Percentiles rank a stretch among this genome's conserved stretches.
Conservation (phyloP, 2,329 filamentous ascomycete species). For the Alternaria atra region DNA sequence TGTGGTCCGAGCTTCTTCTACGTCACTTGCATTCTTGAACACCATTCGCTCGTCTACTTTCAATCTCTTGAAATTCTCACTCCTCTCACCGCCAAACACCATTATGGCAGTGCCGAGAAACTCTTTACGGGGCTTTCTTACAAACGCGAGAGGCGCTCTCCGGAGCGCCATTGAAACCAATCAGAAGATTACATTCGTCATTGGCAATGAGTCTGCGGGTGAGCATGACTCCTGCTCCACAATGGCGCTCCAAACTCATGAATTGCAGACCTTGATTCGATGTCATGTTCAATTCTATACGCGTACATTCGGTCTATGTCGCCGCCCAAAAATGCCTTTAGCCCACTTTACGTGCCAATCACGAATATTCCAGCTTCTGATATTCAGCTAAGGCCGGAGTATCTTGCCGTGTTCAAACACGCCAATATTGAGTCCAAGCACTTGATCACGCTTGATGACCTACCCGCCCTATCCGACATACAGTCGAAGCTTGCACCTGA, state of each 20-base stretch:
- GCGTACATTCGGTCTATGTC: constrained; percentile 75
- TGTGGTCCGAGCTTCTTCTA: constrained; percentile 22
- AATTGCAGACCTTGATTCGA: constrained; percentile 76
- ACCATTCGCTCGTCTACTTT: constrained; percentile 6
- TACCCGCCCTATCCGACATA: constrained; percentile 63
- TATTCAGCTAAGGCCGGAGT: constrained; percentile 76
- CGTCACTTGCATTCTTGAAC: constrained; percentile 22
- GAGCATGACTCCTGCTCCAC: constrained; percentile 14
- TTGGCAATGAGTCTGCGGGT: constrained; percentile 64
- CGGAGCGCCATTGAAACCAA: constrained; percentile 51
- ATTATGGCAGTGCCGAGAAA: constrained; percentile 56
- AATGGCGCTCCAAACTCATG: constrained; percentile 17
- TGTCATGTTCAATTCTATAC: constrained; percentile 76
- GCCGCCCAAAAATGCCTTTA: constrained; percentile 55
- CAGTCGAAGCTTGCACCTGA: constrained; percentile 58
- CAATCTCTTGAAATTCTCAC: constrained; percentile 6
- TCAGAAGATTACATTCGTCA: constrained; percentile 58
- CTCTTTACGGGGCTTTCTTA: constrained; percentile 58
- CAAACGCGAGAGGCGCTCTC: constrained; percentile 55
- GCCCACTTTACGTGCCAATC: constrained; percentile 73
- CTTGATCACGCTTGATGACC: constrained; percentile 71
- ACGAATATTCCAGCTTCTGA: constrained; percentile 75
- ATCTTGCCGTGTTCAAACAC: constrained; percentile 69
- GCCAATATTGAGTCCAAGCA: constrained; percentile 68
- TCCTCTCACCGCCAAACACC: constrained; percentile 23